Base-by-base conservation (phyloP, 495 filamentous ascomycete species). In the Tetracladium marchalianum region DNA sequence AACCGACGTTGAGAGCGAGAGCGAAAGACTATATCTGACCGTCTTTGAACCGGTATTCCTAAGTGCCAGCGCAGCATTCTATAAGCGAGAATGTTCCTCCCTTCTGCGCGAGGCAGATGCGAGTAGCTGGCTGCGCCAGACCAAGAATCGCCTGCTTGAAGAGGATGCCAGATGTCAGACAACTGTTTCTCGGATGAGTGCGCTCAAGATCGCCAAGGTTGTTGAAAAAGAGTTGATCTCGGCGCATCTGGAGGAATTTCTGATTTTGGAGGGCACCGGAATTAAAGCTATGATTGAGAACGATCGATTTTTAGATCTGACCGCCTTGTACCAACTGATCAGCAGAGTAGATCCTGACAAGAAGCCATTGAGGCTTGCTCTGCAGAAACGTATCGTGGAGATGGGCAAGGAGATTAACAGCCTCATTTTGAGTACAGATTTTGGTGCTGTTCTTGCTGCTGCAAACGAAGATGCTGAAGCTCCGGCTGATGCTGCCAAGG, bases 261-360 rank as follows among this genome's bases (percentile, higher is more conserved):
- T 97, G 46, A 74, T 78, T 17, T 76, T 95, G 57, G 85, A 95
- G 54, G 78, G 78, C 1, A 94, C 80, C 43, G 92, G 92, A 15
- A 77, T 96, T 40, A 77, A 76, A 43, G 73, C 72, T 55, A 99
- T 99, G 92, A 80, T 97, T 34, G 88, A 96, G 56, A 85, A 95
- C 50, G 84, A 96, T 55, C 76, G 81, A 38, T 41, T 83, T 12
- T 78, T 85, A 6, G 89, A 88, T 49, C 66, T 99, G 8, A 64
- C 67, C 11, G 81, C 86, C 41, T 69, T 96, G 5, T 96, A 89
- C 58, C 65, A 78, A 15, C 76, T 95, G 8, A 82, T 89, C 47
- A 63, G 81, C 5, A 71, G 87, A 36, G 84, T 97, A 1, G 90
- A 97, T 60, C 62, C 67, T 6, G 80, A 82, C 42, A 95, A 93